Evolutionary conservation across 495 filamentous ascomycete genomes (phyloP).

Genomic region (Aspergillus asperescens): DNA sequence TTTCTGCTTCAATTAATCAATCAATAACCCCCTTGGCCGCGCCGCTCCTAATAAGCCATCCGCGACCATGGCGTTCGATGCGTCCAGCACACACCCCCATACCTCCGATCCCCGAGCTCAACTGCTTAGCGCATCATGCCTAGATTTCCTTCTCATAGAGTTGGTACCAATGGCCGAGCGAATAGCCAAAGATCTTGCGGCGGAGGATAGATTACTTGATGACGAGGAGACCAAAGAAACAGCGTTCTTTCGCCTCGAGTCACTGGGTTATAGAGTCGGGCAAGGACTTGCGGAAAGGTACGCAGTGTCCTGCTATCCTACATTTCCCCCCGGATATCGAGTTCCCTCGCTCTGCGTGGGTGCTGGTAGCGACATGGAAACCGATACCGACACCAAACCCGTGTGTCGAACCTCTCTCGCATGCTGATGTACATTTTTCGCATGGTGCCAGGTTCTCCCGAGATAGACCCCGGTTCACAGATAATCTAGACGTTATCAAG

Average conservation of each 20-base stretch:
- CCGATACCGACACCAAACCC: background rate
- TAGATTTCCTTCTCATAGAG: conserved; percentile 94
- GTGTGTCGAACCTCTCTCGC: background rate
- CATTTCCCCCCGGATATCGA: too few species aligned
- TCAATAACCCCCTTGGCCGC: background rate
- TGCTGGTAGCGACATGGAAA: background rate
- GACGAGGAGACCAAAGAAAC: conserved; percentile 77
- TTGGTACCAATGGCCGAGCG: conserved; percentile 92
- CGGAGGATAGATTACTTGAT: conserved; percentile 45
- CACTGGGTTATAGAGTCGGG: conserved; percentile 84
- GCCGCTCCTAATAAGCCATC: background rate
- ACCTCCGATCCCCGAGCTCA: conserved; percentile 70
- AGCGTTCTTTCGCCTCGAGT: conserved; percentile 79
- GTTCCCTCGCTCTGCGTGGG: too few species aligned
- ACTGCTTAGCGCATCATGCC: conserved; percentile 71
- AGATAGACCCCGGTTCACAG: conserved; percentile 78
- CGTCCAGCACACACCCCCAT: conserved; percentile 57
- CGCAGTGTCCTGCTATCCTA: conserved; percentile 14
- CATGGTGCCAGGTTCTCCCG: conserved; percentile 64
- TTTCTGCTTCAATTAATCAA: background rate
- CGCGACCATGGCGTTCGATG: conserved; percentile 68
- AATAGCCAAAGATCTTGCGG: conserved; percentile 44
- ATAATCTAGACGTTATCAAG: conserved; percentile 89
- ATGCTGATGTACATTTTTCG: background rate
- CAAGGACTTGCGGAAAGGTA: conserved; percentile 90